A percentile compares a stretch with the other conserved stretches of the same genome.
These are phyloP conservation scores for Calonectria pseudoturangicola DNA, from an alignment of 2,329 filamentous ascomycete genomes.

Conservation along the genomic window DNA sequence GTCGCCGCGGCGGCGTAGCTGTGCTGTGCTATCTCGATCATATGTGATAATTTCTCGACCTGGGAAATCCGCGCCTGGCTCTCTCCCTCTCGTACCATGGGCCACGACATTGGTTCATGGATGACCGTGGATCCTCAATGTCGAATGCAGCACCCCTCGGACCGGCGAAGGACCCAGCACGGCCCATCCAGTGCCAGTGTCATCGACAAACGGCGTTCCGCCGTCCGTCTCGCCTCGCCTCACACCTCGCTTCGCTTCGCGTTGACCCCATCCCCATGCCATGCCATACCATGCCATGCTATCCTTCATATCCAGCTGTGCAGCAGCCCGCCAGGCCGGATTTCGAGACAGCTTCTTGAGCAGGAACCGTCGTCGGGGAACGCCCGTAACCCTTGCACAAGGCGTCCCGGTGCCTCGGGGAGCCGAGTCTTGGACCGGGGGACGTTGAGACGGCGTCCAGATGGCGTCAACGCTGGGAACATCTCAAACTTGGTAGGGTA, in stretches of 20 bases:
- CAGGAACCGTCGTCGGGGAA: slow-evolving; percentile 24
- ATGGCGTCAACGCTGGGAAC: slow-evolving; percentile 47
- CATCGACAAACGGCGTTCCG: slow-evolving; percentile 28
- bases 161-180: slow-evolving; percentile 17
- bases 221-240: slow-evolving; percentile 31
- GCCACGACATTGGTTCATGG: slow-evolving; percentile 20
- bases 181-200: slow-evolving; percentile 23
- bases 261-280: slow-evolving; percentile 22
- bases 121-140: slow-evolving; percentile 18
- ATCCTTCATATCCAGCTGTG: slow-evolving; percentile 16
- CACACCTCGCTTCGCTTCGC: slow-evolving; percentile 32
- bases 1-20: neutral
- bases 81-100: slow-evolving; percentile 8
- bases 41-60: slow-evolving; percentile 23
- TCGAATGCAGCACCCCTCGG: slow-evolving; percentile 24
- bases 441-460: slow-evolving; percentile 43
- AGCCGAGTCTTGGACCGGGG: slow-evolving; percentile 32
- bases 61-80: neutral
- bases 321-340: neutral
- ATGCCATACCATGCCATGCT: slow-evolving; percentile 5
- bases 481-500: slow-evolving; percentile 48
- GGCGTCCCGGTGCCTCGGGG: slow-evolving; percentile 19
- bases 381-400: slow-evolving; percentile 18
- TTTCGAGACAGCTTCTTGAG: neutral
- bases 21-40: slow-evolving; percentile 10